Base-by-base conservation (phyloP, 2,329 filamentous ascomycete genomes). In the Ophioceras dolichostomum region DNA sequence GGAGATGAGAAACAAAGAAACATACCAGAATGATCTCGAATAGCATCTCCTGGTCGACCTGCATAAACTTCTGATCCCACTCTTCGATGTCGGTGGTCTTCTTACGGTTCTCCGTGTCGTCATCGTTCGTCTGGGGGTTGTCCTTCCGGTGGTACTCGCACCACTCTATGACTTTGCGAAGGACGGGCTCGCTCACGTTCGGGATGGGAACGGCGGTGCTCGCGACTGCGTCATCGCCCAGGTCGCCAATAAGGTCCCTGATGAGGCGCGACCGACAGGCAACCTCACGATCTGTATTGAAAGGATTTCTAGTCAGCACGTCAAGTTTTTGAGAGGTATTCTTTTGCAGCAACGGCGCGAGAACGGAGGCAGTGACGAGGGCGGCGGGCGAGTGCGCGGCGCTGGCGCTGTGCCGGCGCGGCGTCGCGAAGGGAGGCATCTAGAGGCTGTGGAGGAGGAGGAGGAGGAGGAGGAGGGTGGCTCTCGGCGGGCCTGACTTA, bases 11-110 rank as follows among this genome's bases (percentile, higher is more conserved):
- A 12, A 19, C 2, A 32, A 17, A 13, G 8, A 30, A 31, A 69
- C 80, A 41, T 73, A 91, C 86, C 19, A 98, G 73, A 50, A 98
- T 98, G 55, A 98, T 96, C 68, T 98, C 91, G 49, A 98, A 98
- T 2, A 98, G 76, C 91, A 98, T 96, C 65, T 98, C 91, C 57
- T 98, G 91, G 59, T 98, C 91, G 14, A 98, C 91, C 64, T 96
- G 89, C 91, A 98, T 96, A 62, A 96, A 98, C 66, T 98, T 98
- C 62, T 96, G 89, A 52, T 98, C 91, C 91, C 91, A 98, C 64
- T 98, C 91, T 42, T 96, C 91, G 47, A 98, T 98, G 52, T 98
- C 91, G 33, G 91, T 96, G 2, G 88, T 94, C 76, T 94, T 95
- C 73, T 95, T 95, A 50, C 91, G 85, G 36, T 80, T 87, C 52